Percentiles rank a stretch among this genome's conserved stretches.
Evolutionary conservation across 371 early-diverging fungal species (phyloP).

Genomic region (Lichtheimia hyalospora): DNA sequence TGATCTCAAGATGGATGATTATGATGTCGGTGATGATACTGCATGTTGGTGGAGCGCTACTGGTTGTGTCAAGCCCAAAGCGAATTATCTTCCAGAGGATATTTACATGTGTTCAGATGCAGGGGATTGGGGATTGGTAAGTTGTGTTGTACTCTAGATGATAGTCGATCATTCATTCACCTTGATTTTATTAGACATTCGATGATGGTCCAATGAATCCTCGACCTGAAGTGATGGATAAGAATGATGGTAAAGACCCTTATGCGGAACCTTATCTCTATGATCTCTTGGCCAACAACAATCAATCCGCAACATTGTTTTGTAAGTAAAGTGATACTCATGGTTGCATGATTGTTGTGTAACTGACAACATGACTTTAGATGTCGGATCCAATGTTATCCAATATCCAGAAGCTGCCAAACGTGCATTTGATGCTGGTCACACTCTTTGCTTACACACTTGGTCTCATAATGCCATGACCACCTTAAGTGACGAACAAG

Average conservation of each 20-base stretch:
- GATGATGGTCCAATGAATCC: constrained; percentile 40
- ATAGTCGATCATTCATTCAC: background rate
- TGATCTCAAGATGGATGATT: constrained; percentile 19
- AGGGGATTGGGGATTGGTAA: constrained; percentile 50
- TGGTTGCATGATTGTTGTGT: background rate
- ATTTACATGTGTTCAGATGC: constrained; percentile 35
- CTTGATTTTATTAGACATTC: constrained; percentile 21
- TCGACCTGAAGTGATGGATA: constrained; percentile 3
- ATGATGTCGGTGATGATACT: constrained; percentile 19
- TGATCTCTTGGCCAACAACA: constrained; percentile 19
- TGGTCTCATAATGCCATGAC: constrained; percentile 42
- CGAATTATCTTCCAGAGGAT: constrained; percentile 37
- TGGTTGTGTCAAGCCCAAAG: constrained; percentile 44
- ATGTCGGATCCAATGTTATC: constrained; percentile 45
- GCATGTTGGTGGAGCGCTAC: constrained; percentile 47
- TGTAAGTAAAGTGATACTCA: constrained; percentile 24
- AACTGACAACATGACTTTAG: constrained; percentile 13
- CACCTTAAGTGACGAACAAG: constrained; percentile 41
- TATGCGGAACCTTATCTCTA: constrained; percentile 34
- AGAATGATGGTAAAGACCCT: constrained; percentile 7
- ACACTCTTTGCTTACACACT: constrained; percentile 47
- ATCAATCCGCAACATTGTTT: constrained; percentile 31
- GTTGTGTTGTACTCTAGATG: background rate
- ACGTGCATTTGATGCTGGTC: constrained; percentile 37
- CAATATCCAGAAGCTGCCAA: constrained; percentile 39